Evolutionary conservation across 768 basidiomycete species (phyloP), one percentile per base, ranked within the genome.

Genomic region (Tephrocybe rancida): DNA sequence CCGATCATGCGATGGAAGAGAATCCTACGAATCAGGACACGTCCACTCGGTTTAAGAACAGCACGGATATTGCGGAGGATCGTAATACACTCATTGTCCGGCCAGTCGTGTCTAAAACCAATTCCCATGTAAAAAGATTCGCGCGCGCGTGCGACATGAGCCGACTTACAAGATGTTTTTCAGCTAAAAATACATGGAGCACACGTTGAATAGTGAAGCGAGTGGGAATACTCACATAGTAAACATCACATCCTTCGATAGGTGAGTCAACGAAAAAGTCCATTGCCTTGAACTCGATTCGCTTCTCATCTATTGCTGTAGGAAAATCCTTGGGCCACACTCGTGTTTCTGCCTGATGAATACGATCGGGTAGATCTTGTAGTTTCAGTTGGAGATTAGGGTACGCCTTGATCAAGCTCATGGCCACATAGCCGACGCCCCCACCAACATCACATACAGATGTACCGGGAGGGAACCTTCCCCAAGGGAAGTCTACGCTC

Each of bases 391-490:
- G 62, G 4, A 78, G 57, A 14, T 69, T 62, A 0, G 76, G 70
- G 50, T 68, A 68, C 2, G 55, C 59, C 52, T 70, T 71, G 1
- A 64, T 52, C 2, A 80, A 64, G 9, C 56, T 54, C 37, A 78
- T 63, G 2, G 69, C 61, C 16, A 68, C 59, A 39, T 67, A 60
- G 1, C 78, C 77, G 38, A 70, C 65, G 5, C 73, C 70, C 5
- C 74, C 71, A 13, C 73, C 76, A 11, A 78, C 65, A 59, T 78
- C 76, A 47, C 73, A 73, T 16, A 78, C 62, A 2, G 61, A 59
- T 3, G 70, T 58, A 11, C 64, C 67, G 3, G 32, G 8, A 13
- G 63, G 52, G 4, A 73, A 57, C n/a, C 59, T 39, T 0, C 57
- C 61, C 76, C 75, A 79, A 6, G 71, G 66, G 46, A 66, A 75